These are phyloP conservation scores for Prunus dulcis DNA, from an alignment of 306 rosid species.

Conservation along the genomic window DNA sequence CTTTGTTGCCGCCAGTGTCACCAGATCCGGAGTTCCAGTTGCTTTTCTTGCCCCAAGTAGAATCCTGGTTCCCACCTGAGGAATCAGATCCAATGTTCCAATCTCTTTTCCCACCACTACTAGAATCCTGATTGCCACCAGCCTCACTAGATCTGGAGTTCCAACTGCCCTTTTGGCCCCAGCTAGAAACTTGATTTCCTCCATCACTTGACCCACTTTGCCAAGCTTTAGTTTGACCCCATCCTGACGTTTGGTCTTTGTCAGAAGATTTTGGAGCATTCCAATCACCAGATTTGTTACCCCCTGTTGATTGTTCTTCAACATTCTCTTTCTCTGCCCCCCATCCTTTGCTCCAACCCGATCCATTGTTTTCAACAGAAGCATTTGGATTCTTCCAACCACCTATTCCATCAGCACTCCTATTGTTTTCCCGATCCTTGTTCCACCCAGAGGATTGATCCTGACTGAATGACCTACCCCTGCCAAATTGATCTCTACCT, in stretches of 20 bases:
- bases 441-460: slow-evolving; percentile 11
- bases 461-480: slow-evolving; percentile 17
- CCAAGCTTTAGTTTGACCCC: slow-evolving; percentile 3
- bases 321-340: neutral
- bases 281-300: neutral
- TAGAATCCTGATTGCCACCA: slow-evolving; percentile 27
- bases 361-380: too few species aligned
- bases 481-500: slow-evolving; percentile 18
- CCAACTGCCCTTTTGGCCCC: slow-evolving; percentile 29
- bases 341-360: neutral
- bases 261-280: neutral
- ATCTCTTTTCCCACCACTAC: slow-evolving; percentile 39
- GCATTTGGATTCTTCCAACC: too few species aligned
- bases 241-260: neutral
- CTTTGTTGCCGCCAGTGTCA: neutral
- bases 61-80: slow-evolving; percentile 30
- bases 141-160: slow-evolving; percentile 32
- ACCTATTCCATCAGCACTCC: too few species aligned
- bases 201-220: neutral
- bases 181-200: slow-evolving; percentile 23
- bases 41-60: slow-evolving; percentile 42
- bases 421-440: neutral
- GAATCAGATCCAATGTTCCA: slow-evolving; percentile 35
- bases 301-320: neutral
- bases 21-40: slow-evolving; percentile 38